Evolutionary conservation across 495 filamentous ascomycete species (phyloP).

Genomic region (Aspergillus indologenus): DNA sequence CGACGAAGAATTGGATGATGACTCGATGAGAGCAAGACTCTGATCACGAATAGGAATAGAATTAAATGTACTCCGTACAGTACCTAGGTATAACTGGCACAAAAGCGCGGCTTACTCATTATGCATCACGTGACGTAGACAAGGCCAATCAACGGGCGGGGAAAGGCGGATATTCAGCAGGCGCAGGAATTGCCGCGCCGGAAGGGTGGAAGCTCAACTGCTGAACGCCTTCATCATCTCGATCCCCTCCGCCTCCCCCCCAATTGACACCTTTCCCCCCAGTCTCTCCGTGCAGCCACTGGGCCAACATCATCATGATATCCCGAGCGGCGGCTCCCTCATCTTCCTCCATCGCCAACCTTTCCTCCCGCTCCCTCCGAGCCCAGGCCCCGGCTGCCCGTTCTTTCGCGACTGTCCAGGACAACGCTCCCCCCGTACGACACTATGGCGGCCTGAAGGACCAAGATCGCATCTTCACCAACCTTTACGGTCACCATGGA

Average conservation of each 20-base stretch:
- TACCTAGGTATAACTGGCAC: no score
- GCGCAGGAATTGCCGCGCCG: conserved; percentile 41
- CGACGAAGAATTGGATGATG: neutral
- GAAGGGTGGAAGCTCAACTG: conserved; percentile 23
- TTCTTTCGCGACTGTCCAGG: conserved; percentile 85
- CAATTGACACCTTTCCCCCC: conserved; percentile 20
- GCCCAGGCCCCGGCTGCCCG: conserved; percentile 52
- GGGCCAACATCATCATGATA: conserved; percentile 45
- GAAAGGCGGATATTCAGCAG: conserved; percentile 50
- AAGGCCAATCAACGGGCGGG: conserved; percentile 35
- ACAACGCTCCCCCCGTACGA: conserved; percentile 67
- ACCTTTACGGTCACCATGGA: conserved; percentile 90
- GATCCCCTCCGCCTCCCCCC: conserved; percentile 24
- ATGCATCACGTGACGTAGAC: conserved; percentile 24
- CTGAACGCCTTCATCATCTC: conserved; percentile 21
- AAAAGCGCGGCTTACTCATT: conserved; percentile 13
- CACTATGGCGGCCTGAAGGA: conserved; percentile 83
- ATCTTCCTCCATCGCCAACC: conserved; percentile 47
- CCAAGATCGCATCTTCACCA: conserved; percentile 98
- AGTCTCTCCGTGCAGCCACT: conserved; percentile 25
- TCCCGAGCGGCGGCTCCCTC: conserved; percentile 50
- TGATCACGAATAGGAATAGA: no score
- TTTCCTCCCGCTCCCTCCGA: conserved; percentile 57
- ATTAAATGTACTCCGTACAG: no score
- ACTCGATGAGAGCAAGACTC: neutral